phyloP scores from a whole-genome alignment of 2,329 filamentous ascomycete genomes.

The Claviceps maximensis region DNA sequence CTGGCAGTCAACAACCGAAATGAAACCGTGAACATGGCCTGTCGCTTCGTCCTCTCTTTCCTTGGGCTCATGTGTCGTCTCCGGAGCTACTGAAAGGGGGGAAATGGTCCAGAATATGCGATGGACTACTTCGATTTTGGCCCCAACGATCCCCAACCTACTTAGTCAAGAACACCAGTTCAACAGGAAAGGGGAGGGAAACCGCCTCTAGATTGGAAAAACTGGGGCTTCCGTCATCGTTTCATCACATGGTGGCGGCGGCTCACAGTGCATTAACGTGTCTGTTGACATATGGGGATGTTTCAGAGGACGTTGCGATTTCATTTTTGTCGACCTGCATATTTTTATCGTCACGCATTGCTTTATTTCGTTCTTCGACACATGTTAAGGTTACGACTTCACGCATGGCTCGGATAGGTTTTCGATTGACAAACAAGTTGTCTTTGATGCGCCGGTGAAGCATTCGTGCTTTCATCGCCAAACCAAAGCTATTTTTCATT shows the following conservation, averaged over 20 bases:
- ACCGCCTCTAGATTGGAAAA: not conserved
- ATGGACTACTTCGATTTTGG: not conserved
- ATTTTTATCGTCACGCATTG: slow-evolving; percentile 20
- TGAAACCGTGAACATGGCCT: slow-evolving; percentile 17
- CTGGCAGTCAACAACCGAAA: slow-evolving; percentile 24
- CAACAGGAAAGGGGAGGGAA: not conserved
- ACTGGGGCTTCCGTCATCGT: not conserved
- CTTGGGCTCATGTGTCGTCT: slow-evolving; percentile 3
- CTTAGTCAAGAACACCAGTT: not conserved
- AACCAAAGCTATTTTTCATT: slow-evolving; percentile 5
- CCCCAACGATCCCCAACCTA: not conserved
- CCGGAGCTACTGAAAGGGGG: slow-evolving; percentile 6
- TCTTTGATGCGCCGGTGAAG: slow-evolving; percentile 5
- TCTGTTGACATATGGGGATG: not conserved
- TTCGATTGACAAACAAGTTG: slow-evolving; percentile 8
- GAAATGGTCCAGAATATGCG: not conserved
- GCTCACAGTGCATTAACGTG: not conserved
- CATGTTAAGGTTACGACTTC: slow-evolving; percentile 19
- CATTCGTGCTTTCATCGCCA: not conserved
- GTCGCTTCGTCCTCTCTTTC: not conserved
- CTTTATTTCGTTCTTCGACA: slow-evolving; percentile 31
- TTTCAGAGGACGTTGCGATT: slow-evolving; percentile 7
- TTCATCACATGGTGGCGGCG: not conserved
- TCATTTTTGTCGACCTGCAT: slow-evolving; percentile 9
- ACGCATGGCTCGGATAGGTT: slow-evolving; percentile 26